Evolutionary conservation across 768 basidiomycete genomes (phyloP).

Genomic region (Plicaturopsis crispa): DNA sequence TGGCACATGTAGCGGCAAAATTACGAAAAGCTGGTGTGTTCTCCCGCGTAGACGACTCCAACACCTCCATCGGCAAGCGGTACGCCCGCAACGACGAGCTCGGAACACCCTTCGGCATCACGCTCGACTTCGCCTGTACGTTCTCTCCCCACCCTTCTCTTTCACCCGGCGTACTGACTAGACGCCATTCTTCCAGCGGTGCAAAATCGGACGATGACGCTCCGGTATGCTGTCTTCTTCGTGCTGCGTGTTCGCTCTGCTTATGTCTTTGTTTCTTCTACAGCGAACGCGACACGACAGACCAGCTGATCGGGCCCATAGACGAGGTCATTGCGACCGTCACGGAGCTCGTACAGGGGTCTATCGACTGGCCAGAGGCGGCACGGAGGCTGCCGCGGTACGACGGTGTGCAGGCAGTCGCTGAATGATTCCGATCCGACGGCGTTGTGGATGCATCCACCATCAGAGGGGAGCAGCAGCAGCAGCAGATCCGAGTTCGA

Average conservation of each 20-base stretch:
- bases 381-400: conserved; percentile 66
- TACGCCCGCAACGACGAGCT: conserved; percentile 98
- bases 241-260: conserved; percentile 1
- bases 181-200: conserved; percentile 52
- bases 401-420: conserved; percentile 84
- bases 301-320: conserved; percentile 84
- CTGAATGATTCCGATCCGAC: no score
- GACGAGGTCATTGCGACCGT: conserved; percentile 85
- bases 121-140: conserved; percentile 90
- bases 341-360: conserved; percentile 69
- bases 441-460: no score
- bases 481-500: no score
- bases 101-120: conserved; percentile 95
- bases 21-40: conserved; percentile 86
- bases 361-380: conserved; percentile 72
- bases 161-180: conserved; percentile 16
- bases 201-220: conserved; percentile 88
- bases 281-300: conserved; percentile 92
- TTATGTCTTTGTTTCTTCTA: conserved; percentile 2
- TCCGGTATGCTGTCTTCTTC: conserved; percentile 64
- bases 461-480: no score
- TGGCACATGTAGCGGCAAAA: conserved; percentile 61
- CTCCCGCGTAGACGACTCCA: conserved; percentile 93
- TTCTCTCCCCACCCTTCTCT: conserved; percentile 13
- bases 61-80: conserved; percentile 90